Evolutionary conservation across 2,329 filamentous ascomycete genomes (phyloP).

Genomic region (Colletotrichum sojae): DNA sequence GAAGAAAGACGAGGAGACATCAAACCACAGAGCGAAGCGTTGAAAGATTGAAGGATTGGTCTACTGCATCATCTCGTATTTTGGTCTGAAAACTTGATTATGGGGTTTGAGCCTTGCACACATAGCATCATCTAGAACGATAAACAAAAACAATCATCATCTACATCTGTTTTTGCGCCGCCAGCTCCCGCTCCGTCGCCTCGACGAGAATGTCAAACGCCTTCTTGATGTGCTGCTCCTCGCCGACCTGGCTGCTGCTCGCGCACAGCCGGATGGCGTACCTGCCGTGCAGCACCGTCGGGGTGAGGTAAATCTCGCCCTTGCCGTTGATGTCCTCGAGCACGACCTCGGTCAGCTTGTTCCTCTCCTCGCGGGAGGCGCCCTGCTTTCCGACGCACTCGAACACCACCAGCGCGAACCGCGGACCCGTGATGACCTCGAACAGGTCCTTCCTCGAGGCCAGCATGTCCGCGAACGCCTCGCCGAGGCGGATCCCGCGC

Average conservation of each 20-base stretch:
- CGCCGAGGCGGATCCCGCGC: slow-evolving; percentile 77
- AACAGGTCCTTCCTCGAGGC: slow-evolving; percentile 77
- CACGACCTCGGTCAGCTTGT: slow-evolving; percentile 79
- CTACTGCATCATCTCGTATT: background rate
- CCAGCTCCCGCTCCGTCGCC: slow-evolving; percentile 70
- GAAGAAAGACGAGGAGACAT: background rate
- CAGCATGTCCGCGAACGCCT: slow-evolving; percentile 76
- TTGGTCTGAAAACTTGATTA: background rate
- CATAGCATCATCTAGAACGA: slow-evolving; percentile 42
- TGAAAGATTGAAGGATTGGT: background rate
- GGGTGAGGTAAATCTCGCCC: slow-evolving; percentile 88
- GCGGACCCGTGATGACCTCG: slow-evolving; percentile 79
- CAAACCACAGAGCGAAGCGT: slow-evolving; percentile 6
- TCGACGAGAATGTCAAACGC: slow-evolving; percentile 82
- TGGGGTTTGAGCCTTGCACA: background rate
- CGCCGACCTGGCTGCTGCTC: slow-evolving; percentile 74
- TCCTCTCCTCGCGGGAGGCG: slow-evolving; percentile 65
- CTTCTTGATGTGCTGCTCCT: slow-evolving; percentile 79
- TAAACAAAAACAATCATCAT: slow-evolving; percentile 42
- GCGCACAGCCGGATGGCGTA: slow-evolving; percentile 89
- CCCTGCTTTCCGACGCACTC: slow-evolving; percentile 64
- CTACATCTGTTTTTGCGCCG: slow-evolving; percentile 33
- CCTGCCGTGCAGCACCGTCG: slow-evolving; percentile 78
- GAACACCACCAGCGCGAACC: slow-evolving; percentile 86
- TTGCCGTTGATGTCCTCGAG: slow-evolving; percentile 81